Base-by-base conservation (phyloP, 257 asterid species). In the Plectranthus barbatus region DNA sequence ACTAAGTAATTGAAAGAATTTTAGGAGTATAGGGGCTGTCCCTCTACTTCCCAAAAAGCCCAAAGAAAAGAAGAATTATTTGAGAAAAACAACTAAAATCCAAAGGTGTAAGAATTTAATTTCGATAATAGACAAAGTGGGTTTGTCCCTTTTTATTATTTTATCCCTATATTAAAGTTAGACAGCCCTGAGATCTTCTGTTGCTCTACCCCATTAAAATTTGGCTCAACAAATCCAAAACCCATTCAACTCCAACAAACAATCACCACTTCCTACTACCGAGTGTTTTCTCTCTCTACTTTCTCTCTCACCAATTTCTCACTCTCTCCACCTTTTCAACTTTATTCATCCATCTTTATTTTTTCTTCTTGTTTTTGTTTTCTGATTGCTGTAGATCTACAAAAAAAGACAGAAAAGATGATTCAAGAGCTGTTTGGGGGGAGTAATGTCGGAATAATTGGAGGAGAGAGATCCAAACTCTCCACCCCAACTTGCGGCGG, bases 361-460 rank as follows among this genome's bases (percentile, higher is more conserved):
- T 26, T 5, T 26, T 26, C 5, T 26, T 71, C 57, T 39, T 37
- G 57, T 17, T 63, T 58, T 51, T 44, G 60, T 62, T 61, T 36
- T 68, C 58, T 20, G 17, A 70, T 74, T 74, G n/a, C 68, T 74
- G 67, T 45, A 70, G 81, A 70, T 71, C 75, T 15, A 0, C 60
- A 44, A 54, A 29, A 40, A 45, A 66, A 54, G 21, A 58, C 31
- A 26, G 5, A 26, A 61, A 79, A 80, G 63, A 89, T 89, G 96
- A 84, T 89, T 64, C 93, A 81, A 69, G 95, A 82, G 71, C 81
- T 84, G 53, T 67, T 88, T 4, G 85, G 85, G 5, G 88, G 86
- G 17, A 70, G 47, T 29, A 79, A 73, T 64, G 73, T 76, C 47
- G 78, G 79, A 15, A 45, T 80, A 24, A 54, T 81, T 12, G 76